phyloP scores from a whole-genome alignment of 2,329 filamentous ascomycete species.

The Neopestalotiopsis sp. region DNA sequence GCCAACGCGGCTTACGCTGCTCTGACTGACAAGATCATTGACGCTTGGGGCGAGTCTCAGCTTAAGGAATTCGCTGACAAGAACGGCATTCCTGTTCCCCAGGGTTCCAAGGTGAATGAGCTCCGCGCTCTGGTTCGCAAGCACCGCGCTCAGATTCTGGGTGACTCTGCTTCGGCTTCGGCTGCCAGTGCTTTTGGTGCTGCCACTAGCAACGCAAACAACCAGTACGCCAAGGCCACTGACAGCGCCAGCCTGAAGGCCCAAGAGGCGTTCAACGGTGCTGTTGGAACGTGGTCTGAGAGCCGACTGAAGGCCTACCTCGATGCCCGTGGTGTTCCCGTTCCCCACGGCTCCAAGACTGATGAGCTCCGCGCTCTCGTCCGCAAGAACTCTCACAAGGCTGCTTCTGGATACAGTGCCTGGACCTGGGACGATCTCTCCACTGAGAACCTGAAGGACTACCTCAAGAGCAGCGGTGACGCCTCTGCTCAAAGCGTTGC shows the following conservation, averaged over 20 bases:
- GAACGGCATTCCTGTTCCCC: conserved; percentile 84
- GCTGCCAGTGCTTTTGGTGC: conserved; percentile 70
- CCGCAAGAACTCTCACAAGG: conserved; percentile 75
- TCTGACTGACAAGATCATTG: conserved; percentile 82
- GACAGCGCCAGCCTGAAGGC: conserved; percentile 67
- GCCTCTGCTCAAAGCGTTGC: conserved; percentile 62
- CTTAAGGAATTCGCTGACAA: conserved; percentile 94
- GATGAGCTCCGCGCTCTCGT: conserved; percentile 78
- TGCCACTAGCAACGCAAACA: conserved; percentile 76
- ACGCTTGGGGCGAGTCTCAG: conserved; percentile 86
- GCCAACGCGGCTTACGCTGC: conserved; percentile 74
- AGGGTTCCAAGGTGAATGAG: conserved; percentile 90
- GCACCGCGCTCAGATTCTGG: conserved; percentile 75
- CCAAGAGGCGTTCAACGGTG: conserved; percentile 71
- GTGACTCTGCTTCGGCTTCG: conserved; percentile 65
- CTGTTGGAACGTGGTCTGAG: conserved; percentile 71
- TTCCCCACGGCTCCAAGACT: conserved; percentile 73
- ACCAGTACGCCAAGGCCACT: conserved; percentile 78
- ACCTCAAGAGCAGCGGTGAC: conserved; percentile 58
- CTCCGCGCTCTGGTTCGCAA: conserved; percentile 88
- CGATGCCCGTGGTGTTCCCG: conserved; percentile 76
- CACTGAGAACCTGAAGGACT: conserved; percentile 70
- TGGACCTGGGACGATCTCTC: conserved; percentile 85
- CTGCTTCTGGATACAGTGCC: conserved; percentile 68
- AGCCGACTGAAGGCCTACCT: conserved; percentile 80